Percentiles rank a stretch among this genome's conserved stretches.
These are phyloP conservation scores for Neospora caninum DNA, from an alignment of 169 alveolate genomes.

Conservation along the genomic window DNA sequence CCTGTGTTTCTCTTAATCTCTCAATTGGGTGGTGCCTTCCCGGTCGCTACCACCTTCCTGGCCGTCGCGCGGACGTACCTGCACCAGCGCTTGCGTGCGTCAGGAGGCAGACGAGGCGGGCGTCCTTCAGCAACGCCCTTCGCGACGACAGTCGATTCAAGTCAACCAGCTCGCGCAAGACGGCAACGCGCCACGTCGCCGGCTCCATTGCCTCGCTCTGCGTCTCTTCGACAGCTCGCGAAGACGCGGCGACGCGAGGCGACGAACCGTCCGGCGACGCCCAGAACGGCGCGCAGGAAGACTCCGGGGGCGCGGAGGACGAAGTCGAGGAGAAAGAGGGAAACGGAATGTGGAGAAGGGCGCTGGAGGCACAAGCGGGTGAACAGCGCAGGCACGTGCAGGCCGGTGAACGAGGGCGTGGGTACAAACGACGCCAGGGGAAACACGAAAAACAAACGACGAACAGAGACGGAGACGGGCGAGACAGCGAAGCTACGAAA, in stretches of 20 bases:
- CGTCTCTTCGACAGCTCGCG: no score
- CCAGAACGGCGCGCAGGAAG: not conserved
- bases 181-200: not conserved
- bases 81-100: slow-evolving; percentile 1
- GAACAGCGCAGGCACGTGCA: no score
- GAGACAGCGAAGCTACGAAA: no score
- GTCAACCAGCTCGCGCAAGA: not conserved
- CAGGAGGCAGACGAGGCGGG: not conserved
- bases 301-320: no score
- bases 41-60: no score
- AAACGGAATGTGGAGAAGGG: not conserved
- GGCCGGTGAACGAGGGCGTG: no score
- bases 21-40: no score
- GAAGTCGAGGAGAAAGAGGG: not conserved
- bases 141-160: not conserved
- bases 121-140: no score
- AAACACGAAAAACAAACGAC: not conserved
- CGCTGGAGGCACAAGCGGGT: not conserved
- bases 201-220: not conserved
- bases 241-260: not conserved
- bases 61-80: not conserved
- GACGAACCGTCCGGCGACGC: not conserved
- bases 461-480: no score
- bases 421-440: not conserved
- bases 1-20: no score